These are phyloP conservation scores for Scopulariopsis brevicaulis DNA, from an alignment of 2,329 filamentous ascomycete species.

Conservation along the genomic window DNA sequence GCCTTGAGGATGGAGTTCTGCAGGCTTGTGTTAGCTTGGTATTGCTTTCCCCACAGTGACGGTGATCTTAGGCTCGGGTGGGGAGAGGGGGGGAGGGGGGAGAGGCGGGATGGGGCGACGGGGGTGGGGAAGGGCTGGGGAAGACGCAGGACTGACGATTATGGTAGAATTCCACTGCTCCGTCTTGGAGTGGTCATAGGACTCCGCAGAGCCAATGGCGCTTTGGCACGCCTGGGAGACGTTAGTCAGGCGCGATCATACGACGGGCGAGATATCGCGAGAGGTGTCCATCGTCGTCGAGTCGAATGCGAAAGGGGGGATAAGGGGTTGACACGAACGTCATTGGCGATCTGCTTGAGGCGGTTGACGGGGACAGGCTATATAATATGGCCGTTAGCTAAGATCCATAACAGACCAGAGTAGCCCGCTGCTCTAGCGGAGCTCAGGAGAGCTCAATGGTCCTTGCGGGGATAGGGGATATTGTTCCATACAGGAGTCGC, in stretches of 20 bases:
- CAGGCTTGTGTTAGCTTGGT: neutral
- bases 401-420: neutral
- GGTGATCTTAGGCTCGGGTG: neutral
- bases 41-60: neutral
- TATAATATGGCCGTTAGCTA: neutral
- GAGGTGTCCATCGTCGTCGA: neutral
- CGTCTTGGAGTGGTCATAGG: conserved; percentile 81
- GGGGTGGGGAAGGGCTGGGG: neutral
- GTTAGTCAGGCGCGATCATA: neutral
- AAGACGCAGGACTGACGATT: conserved; percentile 52
- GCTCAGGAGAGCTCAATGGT: neutral
- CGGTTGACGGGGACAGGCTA: conserved; percentile 68
- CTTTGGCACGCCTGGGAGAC: conserved; percentile 62
- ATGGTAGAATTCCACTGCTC: conserved; percentile 85
- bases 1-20: conserved; percentile 68
- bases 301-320: neutral
- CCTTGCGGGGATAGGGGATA: neutral
- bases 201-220: conserved; percentile 61
- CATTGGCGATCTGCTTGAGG: conserved; percentile 74
- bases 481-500: neutral
- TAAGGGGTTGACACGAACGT: conserved; percentile 42
- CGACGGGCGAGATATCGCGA: neutral
- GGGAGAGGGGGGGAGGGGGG: neutral
- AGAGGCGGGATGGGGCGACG: neutral
- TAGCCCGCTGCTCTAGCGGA: neutral